A percentile compares a stretch with the other conserved stretches of the same genome.
These are phyloP conservation scores for Lepidium sativum DNA, from an alignment of 345 rosid genomes.

Conservation along the genomic window DNA sequence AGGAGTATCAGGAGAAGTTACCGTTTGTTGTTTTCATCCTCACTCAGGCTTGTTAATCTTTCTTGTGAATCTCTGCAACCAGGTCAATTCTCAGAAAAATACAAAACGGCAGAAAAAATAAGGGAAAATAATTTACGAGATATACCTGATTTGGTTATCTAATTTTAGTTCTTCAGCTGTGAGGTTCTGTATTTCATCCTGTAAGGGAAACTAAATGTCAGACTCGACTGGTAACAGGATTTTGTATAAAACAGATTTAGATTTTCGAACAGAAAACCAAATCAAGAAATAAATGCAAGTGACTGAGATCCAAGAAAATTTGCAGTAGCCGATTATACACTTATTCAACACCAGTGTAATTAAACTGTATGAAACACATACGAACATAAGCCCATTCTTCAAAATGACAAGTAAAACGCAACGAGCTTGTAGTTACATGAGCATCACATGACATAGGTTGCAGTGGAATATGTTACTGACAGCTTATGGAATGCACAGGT, in stretches of 20 bases:
- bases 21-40: conserved; percentile 81
- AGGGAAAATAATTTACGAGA: not conserved
- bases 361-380: not conserved
- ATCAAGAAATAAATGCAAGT: conserved; percentile 1
- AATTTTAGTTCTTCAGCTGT: conserved; percentile 52
- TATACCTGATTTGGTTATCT: conserved; percentile 30
- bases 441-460: conserved; percentile 4
- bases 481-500: not conserved
- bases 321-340: not conserved
- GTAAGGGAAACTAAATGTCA: conserved; percentile 13
- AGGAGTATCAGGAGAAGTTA: conserved; percentile 24
- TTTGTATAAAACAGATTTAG: not conserved
- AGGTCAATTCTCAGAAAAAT: conserved; percentile 27
- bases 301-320: not conserved
- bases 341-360: not conserved
- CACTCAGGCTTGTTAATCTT: conserved; percentile 73
- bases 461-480: not conserved
- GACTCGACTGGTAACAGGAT: not conserved
- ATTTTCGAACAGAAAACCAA: not conserved
- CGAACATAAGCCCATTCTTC: not conserved
- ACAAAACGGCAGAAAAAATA: not conserved
- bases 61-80: conserved; percentile 81
- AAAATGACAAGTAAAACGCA: not conserved
- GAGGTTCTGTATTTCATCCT: conserved; percentile 83
- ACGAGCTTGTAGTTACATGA: not conserved